A percentile compares a stretch with the other conserved stretches of the same genome.
Conservation (phyloP, 2,329 filamentous ascomycete species). For the Aureobasidium pullulans region DNA sequence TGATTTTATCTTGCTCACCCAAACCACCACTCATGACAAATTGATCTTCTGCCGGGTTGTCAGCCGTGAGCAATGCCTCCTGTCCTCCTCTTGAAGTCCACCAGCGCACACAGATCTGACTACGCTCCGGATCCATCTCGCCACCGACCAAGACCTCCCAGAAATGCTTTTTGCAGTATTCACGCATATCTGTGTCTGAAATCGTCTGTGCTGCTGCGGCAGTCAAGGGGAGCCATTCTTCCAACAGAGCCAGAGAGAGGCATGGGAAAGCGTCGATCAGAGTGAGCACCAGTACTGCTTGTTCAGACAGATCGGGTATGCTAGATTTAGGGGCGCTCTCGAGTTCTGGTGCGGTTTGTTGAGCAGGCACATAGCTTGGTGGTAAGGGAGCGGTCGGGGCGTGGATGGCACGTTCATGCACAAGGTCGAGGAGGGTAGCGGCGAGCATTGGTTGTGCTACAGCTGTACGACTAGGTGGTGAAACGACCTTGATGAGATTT, state of each 20-base stretch:
- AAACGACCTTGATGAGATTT: constrained; percentile 72
- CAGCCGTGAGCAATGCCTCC: constrained; percentile 47
- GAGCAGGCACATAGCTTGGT: constrained; percentile 18
- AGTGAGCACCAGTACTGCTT: constrained; percentile 67
- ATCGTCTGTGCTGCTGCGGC: constrained; percentile 62
- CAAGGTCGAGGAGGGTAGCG: constrained; percentile 71
- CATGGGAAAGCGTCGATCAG: constrained; percentile 73
- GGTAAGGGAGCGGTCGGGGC: constrained; percentile 40
- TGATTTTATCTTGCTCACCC: constrained; percentile 18
- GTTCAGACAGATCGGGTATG: constrained; percentile 56
- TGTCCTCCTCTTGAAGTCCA: constrained; percentile 64
- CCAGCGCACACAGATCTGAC: constrained; percentile 73
- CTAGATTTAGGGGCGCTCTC: constrained; percentile 18
- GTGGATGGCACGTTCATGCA: constrained; percentile 56
- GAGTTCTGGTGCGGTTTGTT: background rate
- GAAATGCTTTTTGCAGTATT: constrained; percentile 61
- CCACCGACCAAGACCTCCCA: constrained; percentile 73
- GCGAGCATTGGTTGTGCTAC: constrained; percentile 69
- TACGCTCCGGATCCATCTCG: constrained; percentile 82
- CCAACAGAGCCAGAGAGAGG: constrained; percentile 60
- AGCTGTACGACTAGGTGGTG: constrained; percentile 69
- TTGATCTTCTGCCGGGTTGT: constrained; percentile 23
- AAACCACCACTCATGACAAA: constrained; percentile 51
- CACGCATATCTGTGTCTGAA: constrained; percentile 53
- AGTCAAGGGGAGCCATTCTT: constrained; percentile 72